Base-by-base conservation (phyloP, 2,329 filamentous ascomycete species). In the Diatrype stigma region DNA sequence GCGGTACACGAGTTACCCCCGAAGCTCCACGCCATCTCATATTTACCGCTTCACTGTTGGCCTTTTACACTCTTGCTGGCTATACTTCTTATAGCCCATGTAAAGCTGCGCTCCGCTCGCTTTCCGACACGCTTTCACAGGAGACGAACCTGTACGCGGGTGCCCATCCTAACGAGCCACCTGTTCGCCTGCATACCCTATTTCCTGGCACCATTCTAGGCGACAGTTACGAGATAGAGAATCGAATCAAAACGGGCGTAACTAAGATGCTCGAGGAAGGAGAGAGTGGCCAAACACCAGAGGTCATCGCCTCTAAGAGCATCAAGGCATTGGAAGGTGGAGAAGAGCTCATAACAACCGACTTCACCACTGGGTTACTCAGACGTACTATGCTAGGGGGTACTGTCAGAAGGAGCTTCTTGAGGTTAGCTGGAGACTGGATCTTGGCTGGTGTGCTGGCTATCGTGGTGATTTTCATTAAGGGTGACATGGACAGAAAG, bases 81-180 rank as follows among this genome's bases (percentile, higher is more conserved):
- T 90, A 88, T 61, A 70, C 73, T 0, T 76, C 84, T 0, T 90
- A 90, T 63, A 75, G 79, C 1, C 84, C 85, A 4, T 73, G 81
- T 22, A 89, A 90, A 68, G 79, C 84, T 2, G 86, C 86, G 14
- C 75, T 89, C 54, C 79, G 85, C 34, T 77, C 79, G 14, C 72
- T 90, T 2, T 79, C 80, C 23, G 86, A 90, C 60, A 77, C 77
- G 0, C 70, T 90, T 3, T 80, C 80, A 21, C 81, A 84, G 51
- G 86, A 90, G 68, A 61, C 64, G 57, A 65, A 70, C 26, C 61
- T 71, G 19, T 71, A 71, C 45, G 62, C 61, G 2, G 62, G 60
- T 2, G 61, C 65, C 2, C 48, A 64, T 23, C 66, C 67, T 0
- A 40, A 44, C 4, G 47, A 59, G 21, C 67, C 67, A 0, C 53